Evolutionary conservation across 2,329 filamentous ascomycete genomes (phyloP).

Genomic region (Ceratocystis colombiana): DNA sequence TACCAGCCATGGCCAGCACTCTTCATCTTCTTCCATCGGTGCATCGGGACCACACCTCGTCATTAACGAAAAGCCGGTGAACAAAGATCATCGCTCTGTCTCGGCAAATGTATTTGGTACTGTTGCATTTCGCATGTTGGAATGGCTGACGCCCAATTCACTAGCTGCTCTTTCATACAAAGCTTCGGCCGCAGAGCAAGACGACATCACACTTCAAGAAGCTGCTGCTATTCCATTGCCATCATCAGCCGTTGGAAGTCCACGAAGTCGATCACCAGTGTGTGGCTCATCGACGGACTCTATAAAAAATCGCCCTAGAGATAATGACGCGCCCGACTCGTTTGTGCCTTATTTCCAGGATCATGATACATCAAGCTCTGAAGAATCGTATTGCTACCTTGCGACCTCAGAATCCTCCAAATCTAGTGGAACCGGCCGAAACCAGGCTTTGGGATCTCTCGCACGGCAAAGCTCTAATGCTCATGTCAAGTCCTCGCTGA

Average conservation of each 20-base stretch:
- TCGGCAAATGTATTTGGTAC: slow-evolving; percentile 55
- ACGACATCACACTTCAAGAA: slow-evolving; percentile 23
- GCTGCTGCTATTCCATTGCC: slow-evolving; percentile 22
- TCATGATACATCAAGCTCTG: background rate
- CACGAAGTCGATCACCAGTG: slow-evolving; percentile 14
- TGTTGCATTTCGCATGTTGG: slow-evolving; percentile 57
- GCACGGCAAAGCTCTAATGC: slow-evolving; percentile 28
- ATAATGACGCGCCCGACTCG: background rate
- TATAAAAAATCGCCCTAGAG: background rate
- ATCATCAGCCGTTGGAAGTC: slow-evolving; percentile 20
- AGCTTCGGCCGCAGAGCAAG: slow-evolving; percentile 23
- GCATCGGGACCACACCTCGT: slow-evolving; percentile 12
- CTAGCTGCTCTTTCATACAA: slow-evolving; percentile 19
- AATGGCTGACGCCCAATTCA: slow-evolving; percentile 53
- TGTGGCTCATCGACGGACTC: background rate
- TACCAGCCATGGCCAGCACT: background rate
- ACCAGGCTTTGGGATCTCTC: slow-evolving; percentile 17
- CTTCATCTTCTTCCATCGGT: background rate
- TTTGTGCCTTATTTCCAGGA: background rate
- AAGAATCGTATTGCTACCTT: background rate
- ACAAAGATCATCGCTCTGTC: slow-evolving; percentile 50
- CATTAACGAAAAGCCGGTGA: slow-evolving; percentile 39
- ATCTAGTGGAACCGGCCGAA: slow-evolving; percentile 9
- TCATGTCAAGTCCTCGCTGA: slow-evolving; percentile 27
- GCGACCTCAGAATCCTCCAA: slow-evolving; percentile 8